Conservation (phyloP, 805 yeast genomes). For the Schwanniomyces yamadae region DNA sequence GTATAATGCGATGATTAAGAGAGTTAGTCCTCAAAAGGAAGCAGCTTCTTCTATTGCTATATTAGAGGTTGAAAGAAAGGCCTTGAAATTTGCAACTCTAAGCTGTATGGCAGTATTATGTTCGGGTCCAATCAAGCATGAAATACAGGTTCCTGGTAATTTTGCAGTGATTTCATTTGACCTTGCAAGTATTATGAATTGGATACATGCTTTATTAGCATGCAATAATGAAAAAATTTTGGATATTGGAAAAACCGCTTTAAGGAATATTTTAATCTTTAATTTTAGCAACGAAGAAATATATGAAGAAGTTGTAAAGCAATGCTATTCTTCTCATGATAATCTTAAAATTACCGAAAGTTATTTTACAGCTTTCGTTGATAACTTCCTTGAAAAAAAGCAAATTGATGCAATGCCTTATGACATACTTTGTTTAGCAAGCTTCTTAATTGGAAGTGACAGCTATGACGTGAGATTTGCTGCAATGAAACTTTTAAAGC, state of each 20-base stretch:
- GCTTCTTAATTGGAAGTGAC: slow-evolving; percentile 77
- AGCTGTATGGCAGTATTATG: slow-evolving; percentile 84
- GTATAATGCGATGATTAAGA: slow-evolving; percentile 55
- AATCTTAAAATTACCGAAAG: slow-evolving; percentile 54
- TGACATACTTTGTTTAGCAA: slow-evolving; percentile 70
- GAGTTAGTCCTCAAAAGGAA: slow-evolving; percentile 37
- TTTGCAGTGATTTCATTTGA: slow-evolving; percentile 66
- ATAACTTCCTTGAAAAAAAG: slow-evolving; percentile 53
- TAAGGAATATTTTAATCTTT: slow-evolving; percentile 60
- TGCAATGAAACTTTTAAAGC: slow-evolving; percentile 70
- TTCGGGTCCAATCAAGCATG: slow-evolving; percentile 64
- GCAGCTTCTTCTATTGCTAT: slow-evolving; percentile 62
- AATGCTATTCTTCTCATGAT: slow-evolving; percentile 63
- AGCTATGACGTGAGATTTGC: slow-evolving; percentile 63
- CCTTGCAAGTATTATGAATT: slow-evolving; percentile 60
- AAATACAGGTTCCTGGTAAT: slow-evolving; percentile 45
- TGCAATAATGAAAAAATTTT: slow-evolving; percentile 58
- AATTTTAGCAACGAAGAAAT: slow-evolving; percentile 57
- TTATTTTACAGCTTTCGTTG: slow-evolving; percentile 71
- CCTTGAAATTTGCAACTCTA: slow-evolving; percentile 66
- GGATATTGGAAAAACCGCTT: slow-evolving; percentile 66
- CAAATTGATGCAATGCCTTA: slow-evolving; percentile 52
- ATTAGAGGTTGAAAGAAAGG: slow-evolving; percentile 74
- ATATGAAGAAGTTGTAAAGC: slow-evolving; percentile 59
- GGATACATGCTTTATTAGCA: slow-evolving; percentile 76